Evolutionary conservation across 139 green algal genomes (phyloP).

Genomic region (Yamagishiella unicocca): DNA sequence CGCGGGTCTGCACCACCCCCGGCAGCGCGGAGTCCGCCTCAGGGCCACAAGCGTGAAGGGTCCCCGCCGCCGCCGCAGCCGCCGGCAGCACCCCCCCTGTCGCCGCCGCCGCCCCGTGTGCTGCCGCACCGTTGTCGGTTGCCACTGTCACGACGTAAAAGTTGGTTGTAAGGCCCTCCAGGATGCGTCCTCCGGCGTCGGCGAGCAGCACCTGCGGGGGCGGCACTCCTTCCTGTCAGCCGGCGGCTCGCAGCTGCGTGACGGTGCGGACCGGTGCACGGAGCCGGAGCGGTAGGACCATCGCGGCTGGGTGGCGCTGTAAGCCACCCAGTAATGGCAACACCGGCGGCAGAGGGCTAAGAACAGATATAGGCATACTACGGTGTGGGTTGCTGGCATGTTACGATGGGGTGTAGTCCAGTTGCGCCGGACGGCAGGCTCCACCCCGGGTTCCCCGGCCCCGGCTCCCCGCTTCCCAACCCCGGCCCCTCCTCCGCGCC

Average conservation of each 20-base stretch:
- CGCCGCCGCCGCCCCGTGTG: not conserved
- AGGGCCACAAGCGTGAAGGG: not conserved
- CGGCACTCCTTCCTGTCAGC: too few relatives aligned
- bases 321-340: too few relatives aligned
- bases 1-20: conserved; percentile 44
- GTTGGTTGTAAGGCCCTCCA: conserved; percentile 71
- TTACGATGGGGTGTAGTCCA: too few relatives aligned
- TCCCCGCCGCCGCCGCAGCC: not conserved
- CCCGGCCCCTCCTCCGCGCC: not conserved
- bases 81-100: not conserved
- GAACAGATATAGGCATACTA: too few relatives aligned
- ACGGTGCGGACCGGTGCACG: too few relatives aligned
- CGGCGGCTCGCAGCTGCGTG: too few relatives aligned
- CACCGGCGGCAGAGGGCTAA: too few relatives aligned
- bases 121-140: not conserved
- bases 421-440: too few relatives aligned
- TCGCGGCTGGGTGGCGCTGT: too few relatives aligned
- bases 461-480: not conserved
- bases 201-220: conserved; percentile 60
- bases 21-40: conserved; percentile 22
- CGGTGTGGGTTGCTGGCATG: too few relatives aligned
- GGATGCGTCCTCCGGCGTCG: conserved; percentile 43
- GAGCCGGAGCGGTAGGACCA: too few relatives aligned
- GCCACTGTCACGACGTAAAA: conserved; percentile 57
- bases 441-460: too few relatives aligned